A percentile compares a stretch with the other conserved stretches of the same genome.
Evolutionary conservation across 371 early-diverging fungal genomes (phyloP).

Genomic region (Mucor ambiguus): DNA sequence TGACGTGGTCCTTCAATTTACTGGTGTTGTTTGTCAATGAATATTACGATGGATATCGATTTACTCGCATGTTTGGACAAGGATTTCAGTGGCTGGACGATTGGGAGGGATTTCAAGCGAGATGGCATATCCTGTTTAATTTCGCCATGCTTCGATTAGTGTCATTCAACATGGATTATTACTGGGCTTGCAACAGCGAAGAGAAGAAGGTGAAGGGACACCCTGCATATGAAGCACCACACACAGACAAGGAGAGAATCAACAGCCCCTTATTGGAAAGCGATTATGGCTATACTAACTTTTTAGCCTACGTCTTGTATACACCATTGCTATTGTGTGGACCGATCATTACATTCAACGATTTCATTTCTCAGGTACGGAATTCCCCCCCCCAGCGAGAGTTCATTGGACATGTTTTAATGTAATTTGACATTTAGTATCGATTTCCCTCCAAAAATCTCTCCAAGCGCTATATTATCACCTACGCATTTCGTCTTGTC

Average conservation of each 20-base stretch:
- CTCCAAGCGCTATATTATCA: slow-evolving; percentile 31
- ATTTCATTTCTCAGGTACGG: slow-evolving; percentile 81
- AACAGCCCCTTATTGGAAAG: slow-evolving; percentile 45
- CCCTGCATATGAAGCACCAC: slow-evolving; percentile 14
- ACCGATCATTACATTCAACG: slow-evolving; percentile 94
- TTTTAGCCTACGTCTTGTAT: slow-evolving; percentile 82
- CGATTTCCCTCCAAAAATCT: slow-evolving; percentile 52
- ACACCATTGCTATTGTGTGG: slow-evolving; percentile 93
- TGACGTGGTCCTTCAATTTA: slow-evolving; percentile 83
- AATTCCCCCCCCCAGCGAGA: background rate
- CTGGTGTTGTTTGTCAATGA: slow-evolving; percentile 78
- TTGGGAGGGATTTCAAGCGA: slow-evolving; percentile 47
- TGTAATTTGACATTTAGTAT: slow-evolving; percentile 28
- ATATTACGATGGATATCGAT: slow-evolving; percentile 70
- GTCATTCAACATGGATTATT: slow-evolving; percentile 91
- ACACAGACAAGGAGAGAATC: slow-evolving; percentile 65
- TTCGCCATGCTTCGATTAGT: slow-evolving; percentile 88
- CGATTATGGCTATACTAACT: slow-evolving; percentile 80
- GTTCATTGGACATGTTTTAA: background rate
- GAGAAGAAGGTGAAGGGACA: background rate
- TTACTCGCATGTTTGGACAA: slow-evolving; percentile 49
- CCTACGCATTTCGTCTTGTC: slow-evolving; percentile 57
- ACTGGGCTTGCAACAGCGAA: slow-evolving; percentile 58
- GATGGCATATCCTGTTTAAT: slow-evolving; percentile 94
- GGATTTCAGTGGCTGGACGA: slow-evolving; percentile 73